Base-by-base conservation (phyloP, 192 early-diverging fungal species). In the Umbelopsis sp. region DNA sequence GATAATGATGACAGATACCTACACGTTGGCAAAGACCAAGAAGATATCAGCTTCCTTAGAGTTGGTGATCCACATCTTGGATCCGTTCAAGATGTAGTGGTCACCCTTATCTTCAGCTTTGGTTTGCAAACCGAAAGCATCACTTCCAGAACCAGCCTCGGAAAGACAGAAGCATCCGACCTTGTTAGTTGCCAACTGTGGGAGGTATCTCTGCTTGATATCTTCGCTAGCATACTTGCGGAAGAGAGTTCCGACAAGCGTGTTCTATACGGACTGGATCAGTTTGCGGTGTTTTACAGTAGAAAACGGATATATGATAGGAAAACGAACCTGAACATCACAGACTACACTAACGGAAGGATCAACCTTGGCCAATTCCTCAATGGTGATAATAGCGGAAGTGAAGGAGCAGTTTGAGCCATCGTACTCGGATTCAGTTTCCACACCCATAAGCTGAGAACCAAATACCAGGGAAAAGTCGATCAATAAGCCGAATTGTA, bases 51-150 rank as follows among this genome's bases (percentile, higher is more conserved):
- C 95, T 75, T 98, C 96, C 66, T 81, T 86, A n/a, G 96, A 96
- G 88, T 99, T 95, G 71, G 94, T 93, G 78, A 96, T 96, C 93
- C 93, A 95, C 95, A 95, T 96, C 85, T 95, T 95, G 62, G 83
- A 80, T 20, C 92, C 94, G 79, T 92, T 96, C 43, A 99, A 67
- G 66, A 97, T 78, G 69, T 95, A 99, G 80, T 97, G 85, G 78
- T 96, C 93, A 71, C 91, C 95, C 65, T 96, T 83, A 71, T 92
- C 92, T 44, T 86, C 87, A 21, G 97, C 97, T 25, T 86, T 87
- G 16, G 91, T 92, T 26, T 85, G 72, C 11, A 92, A 81, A 22
- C 81, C 82, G 17, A 78, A 86, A 41, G 91, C 91, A 76, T 92
- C 91, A 7, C 88, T 87, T 12, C 97, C 97, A 17, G 96, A 91